These are phyloP conservation scores for Neofusicoccum umdonicola DNA, from an alignment of 2,329 filamentous ascomycete species.

Conservation along the genomic window DNA sequence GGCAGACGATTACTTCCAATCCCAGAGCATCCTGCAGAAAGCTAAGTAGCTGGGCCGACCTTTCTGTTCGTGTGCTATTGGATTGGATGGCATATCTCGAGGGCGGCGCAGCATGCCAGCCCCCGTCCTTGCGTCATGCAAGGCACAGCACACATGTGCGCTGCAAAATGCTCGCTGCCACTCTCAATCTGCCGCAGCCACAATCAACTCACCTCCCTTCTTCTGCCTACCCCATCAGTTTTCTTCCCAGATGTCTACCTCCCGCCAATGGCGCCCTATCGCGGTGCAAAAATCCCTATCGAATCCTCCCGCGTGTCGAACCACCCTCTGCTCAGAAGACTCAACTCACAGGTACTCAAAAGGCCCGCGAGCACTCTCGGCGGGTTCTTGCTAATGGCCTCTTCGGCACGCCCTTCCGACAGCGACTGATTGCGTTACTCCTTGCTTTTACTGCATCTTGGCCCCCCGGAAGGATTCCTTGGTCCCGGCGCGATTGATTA, in stretches of 20 bases:
- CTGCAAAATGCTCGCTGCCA: neutral
- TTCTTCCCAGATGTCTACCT: neutral
- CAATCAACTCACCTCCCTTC: neutral
- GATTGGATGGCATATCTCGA: neutral
- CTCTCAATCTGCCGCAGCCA: conserved; percentile 4
- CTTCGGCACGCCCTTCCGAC: neutral
- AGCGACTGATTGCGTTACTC: too few species aligned
- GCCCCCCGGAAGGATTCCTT: neutral
- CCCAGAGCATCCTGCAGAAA: neutral
- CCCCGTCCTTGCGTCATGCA: conserved; percentile 2
- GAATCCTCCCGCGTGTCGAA: neutral
- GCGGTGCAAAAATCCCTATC: neutral
- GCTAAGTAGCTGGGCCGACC: neutral
- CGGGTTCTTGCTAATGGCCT: neutral
- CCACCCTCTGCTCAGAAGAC: neutral
- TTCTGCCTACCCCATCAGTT: neutral
- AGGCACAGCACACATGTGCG: neutral
- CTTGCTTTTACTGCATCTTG: neutral
- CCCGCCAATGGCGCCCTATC: neutral
- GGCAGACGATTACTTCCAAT: neutral
- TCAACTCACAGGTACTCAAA: neutral
- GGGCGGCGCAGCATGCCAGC: neutral
- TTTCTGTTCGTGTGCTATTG: neutral
- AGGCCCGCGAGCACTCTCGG: too few species aligned
- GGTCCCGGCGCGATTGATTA: neutral